Percentiles rank a stretch among this genome's conserved stretches.
These are phyloP conservation scores for Citrus mangshanensis DNA, from an alignment of 345 rosid species.

Conservation along the genomic window DNA sequence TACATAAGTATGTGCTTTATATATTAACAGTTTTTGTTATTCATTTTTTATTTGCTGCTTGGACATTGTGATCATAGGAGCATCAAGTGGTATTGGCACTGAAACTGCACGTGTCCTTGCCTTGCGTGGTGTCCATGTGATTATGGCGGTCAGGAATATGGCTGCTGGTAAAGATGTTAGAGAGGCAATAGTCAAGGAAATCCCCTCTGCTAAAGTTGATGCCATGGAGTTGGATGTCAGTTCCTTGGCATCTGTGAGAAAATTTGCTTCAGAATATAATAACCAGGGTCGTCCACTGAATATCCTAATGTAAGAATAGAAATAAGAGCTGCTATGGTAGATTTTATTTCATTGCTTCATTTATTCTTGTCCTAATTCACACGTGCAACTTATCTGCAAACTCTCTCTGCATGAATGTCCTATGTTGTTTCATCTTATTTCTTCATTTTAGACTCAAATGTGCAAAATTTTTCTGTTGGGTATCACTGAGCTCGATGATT, in stretches of 20 bases:
- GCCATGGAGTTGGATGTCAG: conserved; percentile 42
- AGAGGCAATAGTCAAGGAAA: conserved; percentile 31
- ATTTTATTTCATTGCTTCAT: not conserved
- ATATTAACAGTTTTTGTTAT: too few relatives aligned
- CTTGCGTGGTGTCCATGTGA: conserved; percentile 39
- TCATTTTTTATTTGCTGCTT: not conserved
- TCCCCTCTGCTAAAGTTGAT: conserved; percentile 34
- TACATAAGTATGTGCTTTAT: not conserved
- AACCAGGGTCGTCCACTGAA: conserved; percentile 41
- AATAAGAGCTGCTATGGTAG: not conserved
- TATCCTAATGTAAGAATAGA: conserved; percentile 40
- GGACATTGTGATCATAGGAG: conserved; percentile 22
- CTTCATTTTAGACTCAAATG: not conserved
- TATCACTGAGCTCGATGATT: not conserved
- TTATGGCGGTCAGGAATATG: conserved; percentile 36
- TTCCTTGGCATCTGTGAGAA: conserved; percentile 34
- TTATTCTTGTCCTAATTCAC: not conserved
- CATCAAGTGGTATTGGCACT: conserved; percentile 43
- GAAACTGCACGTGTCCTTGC: conserved; percentile 52
- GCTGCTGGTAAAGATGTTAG: conserved; percentile 26
- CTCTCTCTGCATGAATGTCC: not conserved
- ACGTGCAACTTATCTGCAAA: not conserved
- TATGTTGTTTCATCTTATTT: not conserved
- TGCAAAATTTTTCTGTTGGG: not conserved
- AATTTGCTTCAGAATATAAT: conserved; percentile 42